A percentile compares a stretch with the other conserved stretches of the same genome.
Conservation (phyloP, 2,329 filamentous ascomycete genomes). For the Ceratocystis cubensis region DNA sequence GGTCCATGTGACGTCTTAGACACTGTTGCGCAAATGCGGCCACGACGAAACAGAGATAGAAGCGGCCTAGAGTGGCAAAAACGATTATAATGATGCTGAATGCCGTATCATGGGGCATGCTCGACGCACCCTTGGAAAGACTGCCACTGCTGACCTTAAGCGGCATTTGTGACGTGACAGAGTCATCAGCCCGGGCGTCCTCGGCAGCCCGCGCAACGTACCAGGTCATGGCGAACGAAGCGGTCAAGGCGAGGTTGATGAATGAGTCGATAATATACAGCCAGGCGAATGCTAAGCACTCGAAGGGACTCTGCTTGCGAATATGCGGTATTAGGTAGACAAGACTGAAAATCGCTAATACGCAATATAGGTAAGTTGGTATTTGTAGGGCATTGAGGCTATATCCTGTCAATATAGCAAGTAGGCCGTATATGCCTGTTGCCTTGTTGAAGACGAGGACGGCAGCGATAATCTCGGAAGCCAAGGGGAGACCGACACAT, state of each 20-base stretch:
- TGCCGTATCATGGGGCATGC: slow-evolving; percentile 44
- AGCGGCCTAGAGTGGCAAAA: slow-evolving; percentile 57
- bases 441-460: slow-evolving; percentile 84
- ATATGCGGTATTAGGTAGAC: slow-evolving; percentile 67
- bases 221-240: slow-evolving; percentile 72
- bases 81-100: slow-evolving; percentile 69
- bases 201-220: slow-evolving; percentile 53
- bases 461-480: slow-evolving; percentile 71
- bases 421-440: slow-evolving; percentile 77
- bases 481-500: slow-evolving; percentile 73
- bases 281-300: slow-evolving; percentile 71
- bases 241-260: slow-evolving; percentile 71
- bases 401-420: slow-evolving; percentile 79
- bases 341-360: slow-evolving; percentile 55
- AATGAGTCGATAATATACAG: slow-evolving; percentile 72
- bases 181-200: slow-evolving; percentile 17
- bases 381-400: slow-evolving; percentile 71
- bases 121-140: slow-evolving; percentile 13
- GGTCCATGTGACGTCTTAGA: slow-evolving; percentile 48
- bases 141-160: slow-evolving; percentile 15
- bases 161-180: slow-evolving; percentile 19
- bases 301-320: slow-evolving; percentile 62
- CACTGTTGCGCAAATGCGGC: slow-evolving; percentile 71
- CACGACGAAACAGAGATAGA: slow-evolving; percentile 76
- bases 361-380: slow-evolving; percentile 82